phyloP scores from a whole-genome alignment of 352 stramenopile genomes.

The Aphanomyces invadans region DNA sequence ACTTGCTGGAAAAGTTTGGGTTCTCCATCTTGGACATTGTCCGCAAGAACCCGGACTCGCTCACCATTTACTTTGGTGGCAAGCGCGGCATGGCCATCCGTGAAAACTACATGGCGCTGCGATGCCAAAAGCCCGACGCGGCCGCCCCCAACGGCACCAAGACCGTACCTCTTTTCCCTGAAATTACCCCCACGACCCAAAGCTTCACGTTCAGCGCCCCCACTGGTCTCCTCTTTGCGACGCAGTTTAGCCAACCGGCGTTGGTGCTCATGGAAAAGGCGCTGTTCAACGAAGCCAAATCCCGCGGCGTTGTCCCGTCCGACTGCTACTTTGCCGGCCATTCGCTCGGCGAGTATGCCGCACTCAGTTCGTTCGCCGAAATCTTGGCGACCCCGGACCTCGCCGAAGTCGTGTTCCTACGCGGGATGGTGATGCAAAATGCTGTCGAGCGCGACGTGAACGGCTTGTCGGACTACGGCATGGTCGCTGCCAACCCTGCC shows the following conservation, averaged over 20 bases:
- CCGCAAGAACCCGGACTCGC: constrained; percentile 67
- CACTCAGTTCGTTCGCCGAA: constrained; percentile 66
- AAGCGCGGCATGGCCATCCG: constrained; percentile 69
- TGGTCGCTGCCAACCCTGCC: constrained; percentile 79
- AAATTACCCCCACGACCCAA: constrained; percentile 73
- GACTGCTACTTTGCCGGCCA: constrained; percentile 75
- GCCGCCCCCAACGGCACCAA: constrained; percentile 38
- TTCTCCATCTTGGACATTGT: constrained; percentile 87
- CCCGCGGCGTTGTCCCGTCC: constrained; percentile 57
- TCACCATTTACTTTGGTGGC: constrained; percentile 84
- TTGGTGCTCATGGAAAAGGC: constrained; percentile 80
- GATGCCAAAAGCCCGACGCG: constrained; percentile 47
- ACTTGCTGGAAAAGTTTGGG: constrained; percentile 67
- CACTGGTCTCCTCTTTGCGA: constrained; percentile 74
- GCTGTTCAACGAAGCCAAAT: constrained; percentile 74
- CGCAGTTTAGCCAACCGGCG: constrained; percentile 78
- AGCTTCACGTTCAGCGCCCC: constrained; percentile 76
- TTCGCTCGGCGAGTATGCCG: constrained; percentile 85
- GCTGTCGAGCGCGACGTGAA: constrained; percentile 41
- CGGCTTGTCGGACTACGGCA: constrained; percentile 77
- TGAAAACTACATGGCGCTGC: constrained; percentile 80
- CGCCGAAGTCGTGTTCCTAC: constrained; percentile 77
- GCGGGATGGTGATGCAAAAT: constrained; percentile 48
- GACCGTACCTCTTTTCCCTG: constrained; percentile 54
- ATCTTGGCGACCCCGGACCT: constrained; percentile 63